Conservation (phyloP, 495 filamentous ascomycete genomes). For the Xylaria palmicola region DNA sequence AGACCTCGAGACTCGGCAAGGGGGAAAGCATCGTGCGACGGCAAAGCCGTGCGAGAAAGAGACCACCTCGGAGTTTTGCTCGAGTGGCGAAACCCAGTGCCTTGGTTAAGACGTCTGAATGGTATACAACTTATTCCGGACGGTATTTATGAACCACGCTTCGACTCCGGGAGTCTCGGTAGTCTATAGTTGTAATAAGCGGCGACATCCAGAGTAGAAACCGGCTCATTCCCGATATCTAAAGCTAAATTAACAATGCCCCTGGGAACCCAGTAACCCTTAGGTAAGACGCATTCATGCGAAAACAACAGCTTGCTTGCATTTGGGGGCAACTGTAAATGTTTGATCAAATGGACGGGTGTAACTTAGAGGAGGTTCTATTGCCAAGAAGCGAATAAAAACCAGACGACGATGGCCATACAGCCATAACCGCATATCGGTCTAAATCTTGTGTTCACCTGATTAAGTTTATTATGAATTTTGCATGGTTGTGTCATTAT, state of each 20-base stretch:
- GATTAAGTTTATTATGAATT: too few relatives aligned
- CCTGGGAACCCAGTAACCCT: too few relatives aligned
- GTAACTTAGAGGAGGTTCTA: background rate
- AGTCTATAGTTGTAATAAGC: too few relatives aligned
- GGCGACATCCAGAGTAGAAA: too few relatives aligned
- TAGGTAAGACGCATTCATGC: background rate
- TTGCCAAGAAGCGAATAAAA: background rate
- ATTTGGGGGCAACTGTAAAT: background rate
- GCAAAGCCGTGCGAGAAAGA: background rate
- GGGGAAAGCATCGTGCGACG: background rate
- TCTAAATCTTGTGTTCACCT: too few relatives aligned
- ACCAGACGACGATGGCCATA: too few relatives aligned
- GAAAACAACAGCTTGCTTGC: background rate
- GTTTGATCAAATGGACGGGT: background rate
- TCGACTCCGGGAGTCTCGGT: too few relatives aligned
- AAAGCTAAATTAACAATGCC: too few relatives aligned
- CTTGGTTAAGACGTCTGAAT: background rate
- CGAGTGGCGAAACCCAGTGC: background rate
- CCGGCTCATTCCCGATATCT: too few relatives aligned
- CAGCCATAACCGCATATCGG: too few relatives aligned
- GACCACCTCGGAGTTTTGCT: background rate
- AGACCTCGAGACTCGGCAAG: background rate
- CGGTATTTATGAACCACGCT: too few relatives aligned
- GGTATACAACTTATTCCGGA: too few relatives aligned
- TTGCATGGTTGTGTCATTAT: background rate